Conservation (phyloP, 129 eudicot species). For the Scalesia atractyloides region DNA sequence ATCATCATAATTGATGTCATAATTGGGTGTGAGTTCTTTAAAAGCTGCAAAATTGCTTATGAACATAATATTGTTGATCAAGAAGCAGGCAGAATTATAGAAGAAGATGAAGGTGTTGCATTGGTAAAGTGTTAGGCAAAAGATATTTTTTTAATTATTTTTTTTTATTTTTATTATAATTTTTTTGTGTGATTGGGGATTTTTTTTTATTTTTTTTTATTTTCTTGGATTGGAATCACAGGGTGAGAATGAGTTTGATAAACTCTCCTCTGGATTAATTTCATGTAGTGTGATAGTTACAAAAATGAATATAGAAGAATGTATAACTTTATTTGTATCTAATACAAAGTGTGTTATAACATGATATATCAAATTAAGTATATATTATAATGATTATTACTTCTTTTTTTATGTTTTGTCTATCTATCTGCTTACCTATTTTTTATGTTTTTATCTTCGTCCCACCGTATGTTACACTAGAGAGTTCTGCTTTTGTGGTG, state of each 20-base stretch:
- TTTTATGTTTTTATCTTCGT: too few relatives aligned
- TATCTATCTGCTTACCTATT: too few relatives aligned
- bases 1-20: slow-evolving; percentile 58
- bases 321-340: slow-evolving; percentile 22
- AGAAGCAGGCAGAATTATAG: slow-evolving; percentile 26
- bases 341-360: neutral
- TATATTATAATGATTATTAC: neutral
- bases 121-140: slow-evolving; percentile 32
- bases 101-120: slow-evolving; percentile 25
- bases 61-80: slow-evolving; percentile 34
- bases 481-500: too few relatives aligned
- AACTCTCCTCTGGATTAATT: slow-evolving; percentile 25
- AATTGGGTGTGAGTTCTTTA: slow-evolving; percentile 58
- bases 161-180: neutral
- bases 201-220: neutral
- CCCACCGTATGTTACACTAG: too few relatives aligned
- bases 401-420: neutral
- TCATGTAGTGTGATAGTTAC: slow-evolving; percentile 13
- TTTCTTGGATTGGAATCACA: slow-evolving; percentile 27
- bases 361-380: slow-evolving; percentile 1
- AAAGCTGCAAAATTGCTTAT: slow-evolving; percentile 52
- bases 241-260: slow-evolving; percentile 39
- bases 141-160: slow-evolving; percentile 29
- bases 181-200: neutral
- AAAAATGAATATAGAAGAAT: slow-evolving; percentile 19